A percentile compares a stretch with the other conserved stretches of the same genome.
Conservation (phyloP, 176 grass and related monocot species). For the Oryza longistaminata region DNA sequence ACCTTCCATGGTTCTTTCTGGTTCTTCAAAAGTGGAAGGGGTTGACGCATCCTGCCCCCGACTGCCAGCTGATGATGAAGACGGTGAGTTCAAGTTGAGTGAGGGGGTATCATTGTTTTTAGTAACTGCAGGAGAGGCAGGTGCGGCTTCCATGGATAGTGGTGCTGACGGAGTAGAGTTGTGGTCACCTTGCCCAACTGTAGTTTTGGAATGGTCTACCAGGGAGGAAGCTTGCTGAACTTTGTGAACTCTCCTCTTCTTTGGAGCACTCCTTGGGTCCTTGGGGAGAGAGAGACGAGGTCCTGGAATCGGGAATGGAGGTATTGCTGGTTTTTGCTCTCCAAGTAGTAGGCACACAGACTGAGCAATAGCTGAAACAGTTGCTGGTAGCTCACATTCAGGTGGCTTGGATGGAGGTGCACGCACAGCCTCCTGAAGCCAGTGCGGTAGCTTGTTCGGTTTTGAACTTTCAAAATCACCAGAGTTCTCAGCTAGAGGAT, state of each 20-base stretch:
- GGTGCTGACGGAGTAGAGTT: conserved; percentile 17
- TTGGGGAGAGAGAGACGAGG: conserved; percentile 61
- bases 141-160: conserved; percentile 29
- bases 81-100: conserved; percentile 56
- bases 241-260: conserved; percentile 55
- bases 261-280: conserved; percentile 75
- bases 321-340: conserved; percentile 67
- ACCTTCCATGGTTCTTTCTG: conserved; percentile 21
- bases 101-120: conserved; percentile 22
- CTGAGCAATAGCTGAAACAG: conserved; percentile 75
- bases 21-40: conserved; percentile 40
- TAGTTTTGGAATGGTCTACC: conserved; percentile 27
- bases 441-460: conserved; percentile 90
- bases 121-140: not conserved
- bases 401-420: conserved; percentile 49
- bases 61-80: conserved; percentile 41
- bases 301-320: conserved; percentile 73
- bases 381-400: conserved; percentile 60
- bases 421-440: conserved; percentile 92
- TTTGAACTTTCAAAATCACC: conserved; percentile 57
- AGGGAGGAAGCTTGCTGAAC: conserved; percentile 36
- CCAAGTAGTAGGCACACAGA: conserved; percentile 84
- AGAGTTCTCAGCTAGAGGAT: conserved; percentile 42
- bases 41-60: conserved; percentile 15
- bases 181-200: conserved; percentile 19